Percentiles rank a stretch among this genome's conserved stretches.
Evolutionary conservation across 108 stramenopile species (phyloP).

Genomic region (Skeletonema costatum): DNA sequence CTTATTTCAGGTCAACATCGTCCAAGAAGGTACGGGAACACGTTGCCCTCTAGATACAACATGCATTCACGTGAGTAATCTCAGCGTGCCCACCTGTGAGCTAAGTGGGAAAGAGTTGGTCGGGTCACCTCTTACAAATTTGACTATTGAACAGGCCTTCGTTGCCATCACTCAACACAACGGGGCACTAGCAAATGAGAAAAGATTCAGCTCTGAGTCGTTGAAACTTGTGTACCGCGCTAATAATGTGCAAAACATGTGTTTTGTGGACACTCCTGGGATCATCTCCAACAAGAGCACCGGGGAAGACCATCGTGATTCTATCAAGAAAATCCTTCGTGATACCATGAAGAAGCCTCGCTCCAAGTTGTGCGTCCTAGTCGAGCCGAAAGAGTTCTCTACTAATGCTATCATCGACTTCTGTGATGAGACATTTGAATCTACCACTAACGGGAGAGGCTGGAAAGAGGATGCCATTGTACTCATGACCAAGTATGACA

Average conservation of each 20-base stretch:
- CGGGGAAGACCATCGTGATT: constrained; percentile 72
- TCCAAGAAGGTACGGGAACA: constrained; percentile 82
- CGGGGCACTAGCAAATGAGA: constrained; percentile 52
- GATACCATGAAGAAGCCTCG: constrained; percentile 66
- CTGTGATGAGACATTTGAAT: constrained; percentile 66
- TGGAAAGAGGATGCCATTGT: constrained; percentile 70
- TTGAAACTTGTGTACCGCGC: constrained; percentile 63
- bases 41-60: constrained; percentile 80
- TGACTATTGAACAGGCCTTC: constrained; percentile 69
- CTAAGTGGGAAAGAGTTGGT: constrained; percentile 64
- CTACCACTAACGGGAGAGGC: constrained; percentile 16
- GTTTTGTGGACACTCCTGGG: constrained; percentile 60
- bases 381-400: constrained; percentile 77
- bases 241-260: constrained; percentile 78
- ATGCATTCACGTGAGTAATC: constrained; percentile 64
- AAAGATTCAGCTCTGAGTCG: constrained; percentile 62
- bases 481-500: constrained; percentile 84
- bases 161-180: constrained; percentile 66
- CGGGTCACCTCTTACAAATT: constrained; percentile 14
- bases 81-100: constrained; percentile 52
- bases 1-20: constrained; percentile 52
- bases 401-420: constrained; percentile 75
- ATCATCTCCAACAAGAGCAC: constrained; percentile 72
- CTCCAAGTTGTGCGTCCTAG: constrained; percentile 72
- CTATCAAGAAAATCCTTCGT: constrained; percentile 70